Evolutionary conservation across 2,329 filamentous ascomycete species (phyloP).

Genomic region (Pleochaeta shiraiana): DNA sequence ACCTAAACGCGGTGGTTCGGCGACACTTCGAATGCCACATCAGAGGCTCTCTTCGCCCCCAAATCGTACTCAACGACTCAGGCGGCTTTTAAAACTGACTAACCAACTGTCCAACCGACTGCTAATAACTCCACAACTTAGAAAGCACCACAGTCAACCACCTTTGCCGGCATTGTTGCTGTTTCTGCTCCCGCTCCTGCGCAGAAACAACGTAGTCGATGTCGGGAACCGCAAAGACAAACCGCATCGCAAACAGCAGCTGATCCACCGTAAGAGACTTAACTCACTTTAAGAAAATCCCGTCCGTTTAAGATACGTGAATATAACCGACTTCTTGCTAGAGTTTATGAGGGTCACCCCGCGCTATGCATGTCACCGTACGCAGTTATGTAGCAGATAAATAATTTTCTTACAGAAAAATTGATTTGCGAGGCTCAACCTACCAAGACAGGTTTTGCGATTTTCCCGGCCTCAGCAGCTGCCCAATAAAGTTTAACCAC

Average conservation of each 20-base stretch:
- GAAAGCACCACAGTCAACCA: not conserved
- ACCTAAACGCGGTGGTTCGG: not conserved
- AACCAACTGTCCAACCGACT: not conserved
- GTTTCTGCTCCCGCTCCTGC: not conserved
- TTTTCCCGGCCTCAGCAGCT: not conserved
- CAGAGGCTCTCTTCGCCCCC: not conserved
- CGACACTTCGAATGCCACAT: not conserved
- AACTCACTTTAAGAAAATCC: not conserved
- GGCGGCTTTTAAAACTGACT: not conserved
- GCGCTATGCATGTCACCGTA: not conserved
- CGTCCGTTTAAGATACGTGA: not conserved
- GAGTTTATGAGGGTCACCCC: not conserved
- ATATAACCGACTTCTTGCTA: not conserved
- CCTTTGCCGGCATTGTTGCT: not conserved
- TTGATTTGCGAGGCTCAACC: not conserved
- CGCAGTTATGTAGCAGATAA: not conserved
- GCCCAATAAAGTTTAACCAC: not conserved
- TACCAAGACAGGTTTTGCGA: not conserved
- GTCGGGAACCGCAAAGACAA: not conserved
- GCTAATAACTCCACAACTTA: not conserved
- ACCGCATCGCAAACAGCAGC: not conserved
- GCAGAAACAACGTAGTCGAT: not conserved
- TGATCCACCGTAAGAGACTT: not conserved
- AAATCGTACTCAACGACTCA: no score
- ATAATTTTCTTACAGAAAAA: not conserved